Evolutionary conservation across 192 early-diverging fungal genomes (phyloP).

Genomic region (Rhizophlyctis rosea): DNA sequence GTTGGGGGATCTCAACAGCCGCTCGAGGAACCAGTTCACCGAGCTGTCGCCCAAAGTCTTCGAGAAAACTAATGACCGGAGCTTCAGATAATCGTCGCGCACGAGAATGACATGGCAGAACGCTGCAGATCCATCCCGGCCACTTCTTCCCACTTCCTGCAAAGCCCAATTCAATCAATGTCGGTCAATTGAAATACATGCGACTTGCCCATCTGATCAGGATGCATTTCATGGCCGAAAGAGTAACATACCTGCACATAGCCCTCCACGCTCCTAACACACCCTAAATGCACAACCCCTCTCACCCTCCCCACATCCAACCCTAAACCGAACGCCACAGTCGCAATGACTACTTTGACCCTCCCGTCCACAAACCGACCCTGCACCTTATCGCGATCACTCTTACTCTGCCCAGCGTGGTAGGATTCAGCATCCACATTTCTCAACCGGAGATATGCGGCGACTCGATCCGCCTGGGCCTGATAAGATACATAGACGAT

Average conservation of each 20-base stretch:
- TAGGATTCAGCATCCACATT: constrained; percentile 71
- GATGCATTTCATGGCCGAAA: too few species aligned
- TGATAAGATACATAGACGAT: constrained; percentile 64
- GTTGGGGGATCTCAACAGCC: constrained; percentile 17
- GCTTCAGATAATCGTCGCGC: constrained; percentile 39
- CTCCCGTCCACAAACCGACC: constrained; percentile 57
- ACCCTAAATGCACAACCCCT: constrained; percentile 81
- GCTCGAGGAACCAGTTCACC: constrained; percentile 25
- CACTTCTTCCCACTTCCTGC: constrained; percentile 46
- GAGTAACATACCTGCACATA: constrained; percentile 71
- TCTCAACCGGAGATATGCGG: constrained; percentile 62
- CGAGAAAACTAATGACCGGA: constrained; percentile 34
- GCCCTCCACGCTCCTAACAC: constrained; percentile 83
- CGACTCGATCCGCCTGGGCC: constrained; percentile 64
- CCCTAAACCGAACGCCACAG: constrained; percentile 93
- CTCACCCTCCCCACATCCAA: constrained; percentile 90
- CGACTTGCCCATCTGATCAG: too few species aligned
- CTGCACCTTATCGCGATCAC: constrained; percentile 64
- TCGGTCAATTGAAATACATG: neutral
- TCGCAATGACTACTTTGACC: constrained; percentile 78
- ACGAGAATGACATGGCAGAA: constrained; percentile 34
- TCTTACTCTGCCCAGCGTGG: constrained; percentile 66
- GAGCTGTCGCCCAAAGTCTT: constrained; percentile 23
- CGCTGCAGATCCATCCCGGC: constrained; percentile 37
- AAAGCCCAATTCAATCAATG: constrained; percentile 58